Percentiles rank a stretch among this genome's conserved stretches.
phyloP scores from a whole-genome alignment of 345 rosid genomes.

The Clarkia xantiana region DNA sequence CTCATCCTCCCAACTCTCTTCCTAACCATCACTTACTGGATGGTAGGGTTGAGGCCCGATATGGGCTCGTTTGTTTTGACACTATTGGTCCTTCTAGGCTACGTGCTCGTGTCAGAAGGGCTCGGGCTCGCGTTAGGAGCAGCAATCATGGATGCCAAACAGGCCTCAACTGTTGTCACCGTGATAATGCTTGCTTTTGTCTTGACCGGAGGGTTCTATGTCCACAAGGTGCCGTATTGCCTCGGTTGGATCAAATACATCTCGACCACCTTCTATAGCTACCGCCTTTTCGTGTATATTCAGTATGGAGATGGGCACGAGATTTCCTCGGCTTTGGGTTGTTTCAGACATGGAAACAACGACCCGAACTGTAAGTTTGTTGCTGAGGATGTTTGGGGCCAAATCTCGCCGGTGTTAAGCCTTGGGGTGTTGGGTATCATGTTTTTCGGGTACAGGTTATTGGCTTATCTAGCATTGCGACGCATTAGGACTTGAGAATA shows the following conservation, averaged over 20 bases:
- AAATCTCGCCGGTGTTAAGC: slow-evolving; percentile 35
- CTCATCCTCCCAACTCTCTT: slow-evolving; percentile 70
- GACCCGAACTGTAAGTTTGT: slow-evolving; percentile 40
- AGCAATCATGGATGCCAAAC: slow-evolving; percentile 78
- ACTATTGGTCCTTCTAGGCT: slow-evolving; percentile 44
- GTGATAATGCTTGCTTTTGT: slow-evolving; percentile 84
- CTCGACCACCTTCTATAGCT: slow-evolving; percentile 62
- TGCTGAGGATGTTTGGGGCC: slow-evolving; percentile 51
- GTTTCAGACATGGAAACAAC: slow-evolving; percentile 13
- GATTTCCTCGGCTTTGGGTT: slow-evolving; percentile 34
- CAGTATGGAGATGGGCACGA: slow-evolving; percentile 51
- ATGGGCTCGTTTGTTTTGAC: slow-evolving; percentile 35
- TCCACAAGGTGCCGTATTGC: slow-evolving; percentile 59
- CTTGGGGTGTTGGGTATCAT: slow-evolving; percentile 36
- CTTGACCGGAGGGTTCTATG: slow-evolving; percentile 77
- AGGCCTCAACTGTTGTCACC: slow-evolving; percentile 71
- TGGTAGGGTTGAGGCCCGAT: slow-evolving; percentile 59
- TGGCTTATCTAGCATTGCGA: slow-evolving; percentile 72
- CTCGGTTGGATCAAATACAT: slow-evolving; percentile 70
- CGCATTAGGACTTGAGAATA: slow-evolving; percentile 34
- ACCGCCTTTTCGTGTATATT: slow-evolving; percentile 38
- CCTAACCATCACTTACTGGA: slow-evolving; percentile 61
- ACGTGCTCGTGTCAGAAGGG: slow-evolving; percentile 79
- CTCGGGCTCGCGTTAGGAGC: slow-evolving; percentile 81
- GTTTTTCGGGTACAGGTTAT: slow-evolving; percentile 67